Percentiles rank a stretch among this genome's conserved stretches.
phyloP scores from a whole-genome alignment of 148 eudicot genomes.

The Oxyria digyna region DNA sequence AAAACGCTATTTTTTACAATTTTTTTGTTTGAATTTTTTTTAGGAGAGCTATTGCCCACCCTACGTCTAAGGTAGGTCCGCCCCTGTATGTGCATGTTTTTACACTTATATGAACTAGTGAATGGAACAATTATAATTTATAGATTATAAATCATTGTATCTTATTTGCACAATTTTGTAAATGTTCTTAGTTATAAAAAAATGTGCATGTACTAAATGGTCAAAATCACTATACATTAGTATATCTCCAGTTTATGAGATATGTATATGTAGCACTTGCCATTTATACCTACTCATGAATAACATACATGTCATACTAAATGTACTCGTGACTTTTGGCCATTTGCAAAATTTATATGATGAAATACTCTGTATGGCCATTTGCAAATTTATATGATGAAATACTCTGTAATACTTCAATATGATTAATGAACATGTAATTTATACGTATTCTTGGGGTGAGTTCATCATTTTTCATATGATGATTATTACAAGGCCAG shows the following conservation, averaged over 20 bases:
- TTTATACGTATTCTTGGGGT: not conserved
- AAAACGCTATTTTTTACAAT: too few relatives aligned
- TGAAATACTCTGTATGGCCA: not conserved
- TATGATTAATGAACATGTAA: conserved; percentile 3
- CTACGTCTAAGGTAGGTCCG: too few relatives aligned
- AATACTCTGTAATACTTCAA: not conserved
- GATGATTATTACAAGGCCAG: not conserved
- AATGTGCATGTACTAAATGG: not conserved
- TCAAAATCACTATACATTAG: not conserved
- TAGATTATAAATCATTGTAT: too few relatives aligned
- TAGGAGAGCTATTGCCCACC: too few relatives aligned
- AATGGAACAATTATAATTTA: too few relatives aligned
- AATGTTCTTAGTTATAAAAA: not conserved
- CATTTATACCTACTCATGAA: not conserved
- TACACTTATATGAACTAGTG: too few relatives aligned
- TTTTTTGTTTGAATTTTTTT: too few relatives aligned
- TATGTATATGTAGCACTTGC: not conserved
- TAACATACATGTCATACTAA: not conserved
- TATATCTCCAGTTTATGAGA: too few relatives aligned
- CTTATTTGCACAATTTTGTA: too few relatives aligned
- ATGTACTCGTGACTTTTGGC: not conserved
- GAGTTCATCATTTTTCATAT: not conserved
- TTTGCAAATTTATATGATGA: not conserved
- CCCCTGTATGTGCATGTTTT: too few relatives aligned
- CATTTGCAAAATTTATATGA: not conserved